Evolutionary conservation across 805 yeast genomes (phyloP).

Genomic region (Hanseniaspora taiwanica): DNA sequence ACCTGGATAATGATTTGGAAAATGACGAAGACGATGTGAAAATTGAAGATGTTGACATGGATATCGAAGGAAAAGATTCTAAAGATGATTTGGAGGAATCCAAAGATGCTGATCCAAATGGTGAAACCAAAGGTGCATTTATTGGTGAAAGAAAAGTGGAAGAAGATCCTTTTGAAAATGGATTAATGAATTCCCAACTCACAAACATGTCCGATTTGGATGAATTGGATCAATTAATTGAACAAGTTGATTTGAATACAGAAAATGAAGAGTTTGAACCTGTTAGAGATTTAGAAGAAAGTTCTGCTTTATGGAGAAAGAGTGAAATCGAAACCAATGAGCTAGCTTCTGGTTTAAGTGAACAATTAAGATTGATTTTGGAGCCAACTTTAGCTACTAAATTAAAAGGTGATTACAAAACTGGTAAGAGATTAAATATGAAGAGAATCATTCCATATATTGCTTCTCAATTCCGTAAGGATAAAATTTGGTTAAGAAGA

Average conservation of each 20-base stretch:
- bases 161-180: constrained; percentile 21
- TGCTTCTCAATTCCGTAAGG: constrained; percentile 94
- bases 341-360: constrained; percentile 75
- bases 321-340: constrained; percentile 83
- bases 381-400: constrained; percentile 97
- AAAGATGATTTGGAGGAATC: no score
- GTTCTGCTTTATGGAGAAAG: constrained; percentile 67
- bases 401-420: constrained; percentile 86
- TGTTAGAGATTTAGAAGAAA: constrained; percentile 44
- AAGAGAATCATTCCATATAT: constrained; percentile 94
- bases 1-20: constrained; percentile 23
- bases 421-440: constrained; percentile 95
- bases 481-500: constrained; percentile 95
- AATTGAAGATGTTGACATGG: constrained; percentile 14
- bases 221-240: constrained; percentile 22
- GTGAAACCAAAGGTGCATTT: constrained; percentile 37
- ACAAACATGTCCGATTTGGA: constrained; percentile 21
- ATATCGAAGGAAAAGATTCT: constrained; percentile 15
- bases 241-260: constrained; percentile 20
- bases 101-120: constrained; percentile 34
- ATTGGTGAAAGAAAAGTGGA: constrained; percentile 34
- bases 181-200: constrained; percentile 6
- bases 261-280: constrained; percentile 22
- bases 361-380: constrained; percentile 80
- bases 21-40: constrained; percentile 15